Evolutionary conservation across 495 filamentous ascomycete genomes (phyloP), one percentile per base, ranked within the genome.

Genomic region (Haplographium delicatum): DNA sequence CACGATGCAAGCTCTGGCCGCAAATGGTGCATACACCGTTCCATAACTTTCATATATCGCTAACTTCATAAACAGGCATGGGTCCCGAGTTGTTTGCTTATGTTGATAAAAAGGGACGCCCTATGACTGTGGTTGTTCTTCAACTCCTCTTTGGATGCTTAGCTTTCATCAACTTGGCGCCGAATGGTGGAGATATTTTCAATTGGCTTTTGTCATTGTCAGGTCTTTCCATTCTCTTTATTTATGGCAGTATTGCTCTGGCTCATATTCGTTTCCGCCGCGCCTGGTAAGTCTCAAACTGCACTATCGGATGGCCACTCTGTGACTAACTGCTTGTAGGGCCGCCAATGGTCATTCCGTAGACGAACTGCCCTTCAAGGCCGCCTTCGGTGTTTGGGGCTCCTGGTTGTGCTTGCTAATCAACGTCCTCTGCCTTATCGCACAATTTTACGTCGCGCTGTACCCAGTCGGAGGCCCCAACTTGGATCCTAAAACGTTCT

Each of bases 201-300:
- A 65, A 65, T 53, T 90, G 86, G 85, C 76, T 90, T 18, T 75
- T 86, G 19, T 72, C 83, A 7, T 65, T 90, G 15, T 83, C 81
- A 3, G 85, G 80, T 51, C 71, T 88, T 16, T 72, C 75, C 23
- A 70, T 75, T 63, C 76, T 89, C 61, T 87, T 89, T 68, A 74
- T 79, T 46, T 90, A 82, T 81, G 82, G 78, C 13, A 81, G 79
- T 41, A 83, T 88, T 64, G 84, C 78, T 65, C 59, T 86, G 11
- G 75, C 84, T 2, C 86, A 89, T 58, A 86, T 91, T 60, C 79
- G 85, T 22, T 88, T 89, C 77, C 80, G 86, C 16, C 62, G 65
- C 16, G 85, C 73, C 9, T 79, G 75, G 78, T 58, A 56, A 24
- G 50, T 62, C 13, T 20, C 22, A 4, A 15, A 27, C 42, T 28